Percentiles rank a stretch among this genome's conserved stretches.
These are phyloP conservation scores for Paspalum vaginatum DNA, from an alignment of 176 grass and related monocot genomes.

Conservation along the genomic window DNA sequence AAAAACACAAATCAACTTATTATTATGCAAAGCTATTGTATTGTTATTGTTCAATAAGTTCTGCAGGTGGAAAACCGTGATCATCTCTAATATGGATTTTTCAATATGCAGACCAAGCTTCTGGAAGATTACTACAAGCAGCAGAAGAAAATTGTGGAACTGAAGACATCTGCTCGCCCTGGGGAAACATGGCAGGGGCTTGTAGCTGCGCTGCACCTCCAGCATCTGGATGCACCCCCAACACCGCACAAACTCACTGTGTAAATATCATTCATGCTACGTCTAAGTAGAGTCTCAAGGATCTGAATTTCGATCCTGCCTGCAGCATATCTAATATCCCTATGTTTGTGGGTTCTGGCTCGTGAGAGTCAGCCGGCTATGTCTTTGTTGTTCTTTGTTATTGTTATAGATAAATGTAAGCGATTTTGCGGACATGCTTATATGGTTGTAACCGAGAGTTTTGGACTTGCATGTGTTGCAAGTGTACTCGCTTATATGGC, in stretches of 20 bases:
- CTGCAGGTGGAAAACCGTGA: background rate
- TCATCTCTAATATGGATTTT: background rate
- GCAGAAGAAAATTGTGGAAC: slow-evolving; percentile 75
- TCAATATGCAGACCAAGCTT: slow-evolving; percentile 62
- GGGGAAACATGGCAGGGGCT: slow-evolving; percentile 88
- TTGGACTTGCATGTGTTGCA: slow-evolving; percentile 44
- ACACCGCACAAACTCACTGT: slow-evolving; percentile 61
- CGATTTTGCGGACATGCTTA: slow-evolving; percentile 62
- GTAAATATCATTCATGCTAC: slow-evolving; percentile 41
- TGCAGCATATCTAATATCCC: slow-evolving; percentile 44
- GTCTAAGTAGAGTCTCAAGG: slow-evolving; percentile 32
- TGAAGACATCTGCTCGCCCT: slow-evolving; percentile 71
- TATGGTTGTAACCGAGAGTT: slow-evolving; percentile 62
- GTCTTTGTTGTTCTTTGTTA: slow-evolving; percentile 19
- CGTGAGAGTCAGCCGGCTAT: slow-evolving; percentile 42
- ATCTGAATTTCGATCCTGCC: slow-evolving; percentile 52
- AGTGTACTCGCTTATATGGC: slow-evolving; percentile 20
- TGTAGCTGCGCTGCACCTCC: slow-evolving; percentile 74
- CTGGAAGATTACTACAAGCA: slow-evolving; percentile 93
- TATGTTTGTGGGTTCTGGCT: slow-evolving; percentile 58
- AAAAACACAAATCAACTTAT: background rate
- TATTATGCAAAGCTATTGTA: background rate
- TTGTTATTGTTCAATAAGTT: background rate
- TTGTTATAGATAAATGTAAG: slow-evolving; percentile 61
- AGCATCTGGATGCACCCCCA: slow-evolving; percentile 71